Base-by-base conservation (phyloP, 805 yeast species). In the Monosporozyma solicola region DNA sequence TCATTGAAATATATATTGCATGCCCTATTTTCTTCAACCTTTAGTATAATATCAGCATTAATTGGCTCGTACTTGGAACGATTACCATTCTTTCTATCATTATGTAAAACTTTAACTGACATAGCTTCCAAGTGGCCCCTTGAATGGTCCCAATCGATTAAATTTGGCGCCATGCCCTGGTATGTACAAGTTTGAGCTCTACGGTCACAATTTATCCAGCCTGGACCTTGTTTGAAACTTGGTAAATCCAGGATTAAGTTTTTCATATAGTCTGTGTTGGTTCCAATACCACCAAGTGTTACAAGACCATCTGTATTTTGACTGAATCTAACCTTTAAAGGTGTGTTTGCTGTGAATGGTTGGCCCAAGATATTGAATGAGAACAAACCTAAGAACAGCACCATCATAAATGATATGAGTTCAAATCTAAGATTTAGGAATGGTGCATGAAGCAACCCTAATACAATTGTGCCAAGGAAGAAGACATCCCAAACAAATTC, bases 321-420 rank as follows among this genome's bases (percentile, higher is more conserved):
- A 37, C 82, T 69, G 61, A 85, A 85, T 57, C 91, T 74, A 53
- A 87, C 71, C 64, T 88, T 90, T 66, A 88, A 65, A 4, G 96
- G 96, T 35, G 78, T 43, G 8, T 32, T 24, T 20, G 31, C 71
- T 32, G 83, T 78, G 64, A 84, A 87, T n/a, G 96, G 86, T 2
- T 68, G 65, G 15, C 72, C 65, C 22, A 72, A 57, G 10, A 48
- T n/a, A 71, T 82, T 62, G 15, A 41, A 25, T 13, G 31, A 16
- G n/a, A 51, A 20, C 7, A 48, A 27, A 9, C 41, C 41, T 20
- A 35, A 32, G 32, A 51, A 51, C 6, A 48, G 15, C 15, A 51
- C 6, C 43, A 47, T 11, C 22, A 33, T 31, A 4, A 47, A 7
- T 10, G 33, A 16, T 6, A 20, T 37, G 10, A 51, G 25, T 16